Evolutionary conservation across 306 rosid genomes (phyloP).

Genomic region (Malus sylvestris): DNA sequence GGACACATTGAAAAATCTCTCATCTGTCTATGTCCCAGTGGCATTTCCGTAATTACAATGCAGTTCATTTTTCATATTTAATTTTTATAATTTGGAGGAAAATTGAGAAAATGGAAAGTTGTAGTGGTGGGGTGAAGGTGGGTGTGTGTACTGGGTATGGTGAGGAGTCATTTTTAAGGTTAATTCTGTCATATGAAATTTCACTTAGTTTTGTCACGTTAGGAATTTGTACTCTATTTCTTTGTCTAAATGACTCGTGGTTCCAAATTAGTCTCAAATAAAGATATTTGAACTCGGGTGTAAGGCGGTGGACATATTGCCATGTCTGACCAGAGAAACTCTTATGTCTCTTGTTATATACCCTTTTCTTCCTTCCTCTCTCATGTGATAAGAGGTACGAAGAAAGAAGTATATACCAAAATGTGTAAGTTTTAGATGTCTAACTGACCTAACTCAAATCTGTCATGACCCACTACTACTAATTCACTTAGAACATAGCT

Average conservation of each 20-base stretch:
- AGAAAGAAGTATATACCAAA: background rate
- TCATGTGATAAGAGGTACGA: background rate
- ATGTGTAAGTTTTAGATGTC: background rate
- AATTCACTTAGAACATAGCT: background rate
- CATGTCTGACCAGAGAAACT: background rate
- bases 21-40: background rate
- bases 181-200: conserved; percentile 18
- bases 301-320: too few species aligned
- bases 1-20: too few species aligned
- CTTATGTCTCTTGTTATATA: background rate
- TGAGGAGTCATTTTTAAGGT: conserved; percentile 28
- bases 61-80: background rate
- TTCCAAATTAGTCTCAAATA: background rate
- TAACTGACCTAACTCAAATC: too few species aligned
- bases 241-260: background rate
- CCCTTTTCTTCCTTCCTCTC: background rate
- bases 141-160: conserved; percentile 16
- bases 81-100: background rate
- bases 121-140: conserved; percentile 5
- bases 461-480: background rate
- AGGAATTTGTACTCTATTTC: background rate
- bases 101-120: background rate
- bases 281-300: background rate
- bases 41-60: conserved; percentile 27
- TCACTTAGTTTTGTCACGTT: background rate